phyloP scores from a whole-genome alignment of 176 grass and related monocot species.

The Eleusine indica region DNA sequence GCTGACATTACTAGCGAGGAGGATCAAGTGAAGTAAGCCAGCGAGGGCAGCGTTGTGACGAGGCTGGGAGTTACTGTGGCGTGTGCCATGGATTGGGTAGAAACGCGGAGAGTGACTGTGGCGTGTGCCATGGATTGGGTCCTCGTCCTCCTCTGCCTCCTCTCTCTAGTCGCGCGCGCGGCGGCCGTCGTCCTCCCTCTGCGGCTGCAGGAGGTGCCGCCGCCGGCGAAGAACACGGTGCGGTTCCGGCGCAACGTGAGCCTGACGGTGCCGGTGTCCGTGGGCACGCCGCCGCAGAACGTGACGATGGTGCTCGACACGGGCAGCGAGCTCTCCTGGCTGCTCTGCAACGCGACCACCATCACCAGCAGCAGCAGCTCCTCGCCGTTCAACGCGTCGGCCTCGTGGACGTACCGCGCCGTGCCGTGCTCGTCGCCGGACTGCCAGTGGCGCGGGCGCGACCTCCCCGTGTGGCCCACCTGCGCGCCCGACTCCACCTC shows the following conservation, averaged over 20 bases:
- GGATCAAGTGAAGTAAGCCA: neutral
- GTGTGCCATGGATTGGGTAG: neutral
- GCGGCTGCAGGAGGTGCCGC: slow-evolving; percentile 24
- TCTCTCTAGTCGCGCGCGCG: slow-evolving; percentile 4
- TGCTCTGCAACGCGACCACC: slow-evolving; percentile 65
- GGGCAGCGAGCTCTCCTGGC: slow-evolving; percentile 90
- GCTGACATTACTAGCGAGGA: neutral
- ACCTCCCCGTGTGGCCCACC: slow-evolving; percentile 64
- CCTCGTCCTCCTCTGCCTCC: slow-evolving; percentile 27
- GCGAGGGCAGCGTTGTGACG: too few species aligned
- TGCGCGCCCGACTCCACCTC: slow-evolving; percentile 43
- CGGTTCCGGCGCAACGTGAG: slow-evolving; percentile 72
- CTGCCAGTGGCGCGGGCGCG: slow-evolving; percentile 54
- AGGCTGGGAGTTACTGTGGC: too few species aligned
- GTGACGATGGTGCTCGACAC: slow-evolving; percentile 88
- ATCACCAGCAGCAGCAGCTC: neutral
- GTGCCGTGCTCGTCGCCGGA: slow-evolving; percentile 58
- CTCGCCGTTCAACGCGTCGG: slow-evolving; percentile 42
- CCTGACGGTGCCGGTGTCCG: slow-evolving; percentile 60
- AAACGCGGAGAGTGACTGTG: slow-evolving; percentile 4
- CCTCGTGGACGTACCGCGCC: slow-evolving; percentile 53
- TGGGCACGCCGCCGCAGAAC: slow-evolving; percentile 74
- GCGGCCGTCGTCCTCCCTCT: slow-evolving; percentile 43
- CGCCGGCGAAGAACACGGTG: slow-evolving; percentile 46
- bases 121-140: slow-evolving; percentile 17